Base-by-base conservation (phyloP, 257 asterid genomes). In the Anisodus tanguticus region DNA sequence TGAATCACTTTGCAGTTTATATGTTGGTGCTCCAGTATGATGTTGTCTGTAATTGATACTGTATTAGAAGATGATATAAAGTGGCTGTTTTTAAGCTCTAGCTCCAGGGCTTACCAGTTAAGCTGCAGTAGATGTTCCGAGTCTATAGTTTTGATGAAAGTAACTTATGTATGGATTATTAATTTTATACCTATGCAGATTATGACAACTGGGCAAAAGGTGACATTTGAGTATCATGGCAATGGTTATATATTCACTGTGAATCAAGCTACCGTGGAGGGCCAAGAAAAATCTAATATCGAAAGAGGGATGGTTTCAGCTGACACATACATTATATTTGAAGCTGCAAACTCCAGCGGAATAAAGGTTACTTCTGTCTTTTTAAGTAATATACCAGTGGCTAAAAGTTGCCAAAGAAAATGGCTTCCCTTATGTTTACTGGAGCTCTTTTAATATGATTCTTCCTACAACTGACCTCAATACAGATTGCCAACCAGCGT, bases 401-500 rank as follows among this genome's bases (percentile, higher is more conserved):
- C 49, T 72, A 37, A 51, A 76, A 3, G 63, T 76, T 76, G 81
- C 39, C 26, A 22, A 76, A 51, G 63, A 22, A 49, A 72, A 72
- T 72, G 80, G 59, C 37, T 81, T 80, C 69, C 79, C 16, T 82
- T 81, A 41, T 64, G 45, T 43, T 81, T 84, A 70, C 69, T 83
- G 76, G 67, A 84, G 47, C 66, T 76, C 51, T 37, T 87, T 64
- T 67, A 76, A 54, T 12, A 85, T 76, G 62, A 12, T 76, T 51
- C 64, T 82, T 19, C 31, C 82, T 84, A 53, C 47, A 83, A 74
- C 49, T 69, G 91, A 26, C 71, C 83, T 72, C 51, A 64, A 84
- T 89, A 89, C 95, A 97, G 99, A 93, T 97, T 84, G 91, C 91
- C 89, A 97, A 97, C 90, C 99, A 97, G 89, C 95, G 98, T 84